Percentiles rank a stretch among this genome's conserved stretches.
Conservation (phyloP, 345 rosid species). For the Carallia pectinifolia region DNA sequence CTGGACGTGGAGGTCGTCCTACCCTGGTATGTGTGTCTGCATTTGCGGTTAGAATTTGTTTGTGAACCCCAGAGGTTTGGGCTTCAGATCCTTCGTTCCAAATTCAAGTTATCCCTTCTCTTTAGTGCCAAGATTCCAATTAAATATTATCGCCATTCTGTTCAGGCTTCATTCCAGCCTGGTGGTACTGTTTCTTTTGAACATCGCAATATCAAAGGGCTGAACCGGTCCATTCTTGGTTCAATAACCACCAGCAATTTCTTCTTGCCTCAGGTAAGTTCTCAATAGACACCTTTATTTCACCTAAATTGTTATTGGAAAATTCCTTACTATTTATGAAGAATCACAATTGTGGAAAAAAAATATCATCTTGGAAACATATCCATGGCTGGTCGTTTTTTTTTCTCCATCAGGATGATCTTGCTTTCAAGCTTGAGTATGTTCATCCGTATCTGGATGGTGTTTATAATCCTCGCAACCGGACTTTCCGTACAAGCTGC, state of each 20-base stretch:
- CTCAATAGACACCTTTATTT: no score
- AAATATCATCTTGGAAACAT: not conserved
- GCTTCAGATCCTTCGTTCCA: not conserved
- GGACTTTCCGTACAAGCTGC: constrained; percentile 83
- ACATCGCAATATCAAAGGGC: constrained; percentile 86
- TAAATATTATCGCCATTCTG: not conserved
- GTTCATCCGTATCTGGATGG: constrained; percentile 97
- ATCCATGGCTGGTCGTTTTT: not conserved
- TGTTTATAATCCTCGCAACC: constrained; percentile 69
- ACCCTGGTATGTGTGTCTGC: constrained; percentile 56
- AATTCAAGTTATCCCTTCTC: constrained; percentile 1
- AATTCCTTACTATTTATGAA: no score
- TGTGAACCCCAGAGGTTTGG: not conserved
- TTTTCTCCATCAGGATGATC: constrained; percentile 74
- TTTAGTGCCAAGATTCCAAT: constrained; percentile 1
- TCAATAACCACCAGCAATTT: constrained; percentile 95
- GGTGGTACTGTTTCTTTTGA: constrained; percentile 98
- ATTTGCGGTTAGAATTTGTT: not conserved
- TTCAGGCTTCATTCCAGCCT: constrained; percentile 91
- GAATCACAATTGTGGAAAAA: no score
- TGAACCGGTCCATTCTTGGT: constrained; percentile 91
- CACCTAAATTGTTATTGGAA: no score
- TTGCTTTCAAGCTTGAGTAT: constrained; percentile 95
- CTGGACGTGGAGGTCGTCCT: constrained; percentile 98
- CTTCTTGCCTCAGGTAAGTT: constrained; percentile 78